Evolutionary conservation across 768 basidiomycete genomes (phyloP), one percentile per base, ranked within the genome.

Genomic region (Rossbeevera mucosa): DNA sequence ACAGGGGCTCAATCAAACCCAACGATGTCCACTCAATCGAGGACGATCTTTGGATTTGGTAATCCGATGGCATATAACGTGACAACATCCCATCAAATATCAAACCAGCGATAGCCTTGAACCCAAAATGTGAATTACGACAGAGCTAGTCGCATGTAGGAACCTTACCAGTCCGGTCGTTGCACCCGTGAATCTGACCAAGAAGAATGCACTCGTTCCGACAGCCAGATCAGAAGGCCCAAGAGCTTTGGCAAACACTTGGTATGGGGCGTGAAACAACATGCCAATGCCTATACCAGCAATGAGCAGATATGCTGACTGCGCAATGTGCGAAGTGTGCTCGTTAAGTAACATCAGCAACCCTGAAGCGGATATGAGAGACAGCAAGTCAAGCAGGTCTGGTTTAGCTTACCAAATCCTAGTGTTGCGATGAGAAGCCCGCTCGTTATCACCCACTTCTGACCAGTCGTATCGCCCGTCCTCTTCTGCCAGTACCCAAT

Each of bases 181-280:
- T 28, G 90, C 88, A 8, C 90, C 90, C 31, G 89, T 91, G 70
- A 92, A 92, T 41, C 90, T 79, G 42, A 91, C 88, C 50, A 92
- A 76, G 70, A 93, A 92, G 68, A 92, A 93, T 11, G 88, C 89
- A 62, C 88, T 86, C 9, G 91, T 93, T 26, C 88, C 86, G 20
- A 82, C 78, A 4, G 90, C 89, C 47, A 91, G 66, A 58, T 91
- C 84, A 44, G 77, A 72, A 7, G 82, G 79, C 51, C 80, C 77
- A 30, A 92, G 67, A 12, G 84, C 80, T 53, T 76, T 77, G 45
- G 80, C 80, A 64, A 92, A 88, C 8, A 90, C 79, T 63, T 90
- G 88, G 62, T 89, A 91, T 7, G 91, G 91, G 0, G 89, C 83
- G 63, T 91, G 89, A 69, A 91, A 91, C 24, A 91, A 72, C 80